These are phyloP conservation scores for Verbena officinalis DNA, from an alignment of 257 asterid genomes.

Conservation along the genomic window DNA sequence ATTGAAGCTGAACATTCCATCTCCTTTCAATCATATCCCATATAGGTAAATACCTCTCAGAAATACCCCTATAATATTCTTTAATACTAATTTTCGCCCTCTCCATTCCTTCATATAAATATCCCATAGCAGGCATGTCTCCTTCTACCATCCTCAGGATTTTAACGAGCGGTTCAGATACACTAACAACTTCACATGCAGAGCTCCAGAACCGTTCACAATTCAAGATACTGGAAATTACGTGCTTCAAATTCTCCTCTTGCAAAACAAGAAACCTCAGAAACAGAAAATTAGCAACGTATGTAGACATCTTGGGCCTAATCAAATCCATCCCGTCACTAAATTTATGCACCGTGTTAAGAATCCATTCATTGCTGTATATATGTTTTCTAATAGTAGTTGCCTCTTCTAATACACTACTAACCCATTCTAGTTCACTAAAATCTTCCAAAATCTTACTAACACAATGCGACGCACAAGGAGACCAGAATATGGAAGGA, in stretches of 20 bases:
- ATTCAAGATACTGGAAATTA: conserved; percentile 39
- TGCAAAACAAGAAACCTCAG: conserved; percentile 39
- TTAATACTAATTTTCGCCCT: conserved; percentile 45
- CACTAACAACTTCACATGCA: conserved; percentile 38
- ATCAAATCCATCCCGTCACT: conserved; percentile 38
- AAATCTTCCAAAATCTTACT: conserved; percentile 45
- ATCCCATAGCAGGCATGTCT: conserved; percentile 54
- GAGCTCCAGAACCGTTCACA: conserved; percentile 43
- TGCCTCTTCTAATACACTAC: conserved; percentile 46
- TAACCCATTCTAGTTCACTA: conserved; percentile 45
- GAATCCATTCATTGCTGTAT: conserved; percentile 40
- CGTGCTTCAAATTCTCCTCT: conserved; percentile 40
- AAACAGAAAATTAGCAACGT: conserved; percentile 38
- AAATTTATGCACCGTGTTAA: conserved; percentile 34
- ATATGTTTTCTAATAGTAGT: conserved; percentile 32
- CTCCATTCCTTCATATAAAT: conserved; percentile 45
- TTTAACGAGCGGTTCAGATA: conserved; percentile 45
- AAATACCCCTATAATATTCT: conserved; percentile 40
- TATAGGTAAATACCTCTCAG: conserved; percentile 40
- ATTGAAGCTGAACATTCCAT: conserved; percentile 44
- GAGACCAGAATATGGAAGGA: conserved; percentile 49
- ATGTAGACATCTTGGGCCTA: conserved; percentile 35
- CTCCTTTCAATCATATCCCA: conserved; percentile 48
- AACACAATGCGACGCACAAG: conserved; percentile 48
- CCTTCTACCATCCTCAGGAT: conserved; percentile 45